Percentiles rank a stretch among this genome's conserved stretches.
phyloP scores from a whole-genome alignment of 371 early-diverging fungal genomes.

The Lichtheimia ornata region DNA sequence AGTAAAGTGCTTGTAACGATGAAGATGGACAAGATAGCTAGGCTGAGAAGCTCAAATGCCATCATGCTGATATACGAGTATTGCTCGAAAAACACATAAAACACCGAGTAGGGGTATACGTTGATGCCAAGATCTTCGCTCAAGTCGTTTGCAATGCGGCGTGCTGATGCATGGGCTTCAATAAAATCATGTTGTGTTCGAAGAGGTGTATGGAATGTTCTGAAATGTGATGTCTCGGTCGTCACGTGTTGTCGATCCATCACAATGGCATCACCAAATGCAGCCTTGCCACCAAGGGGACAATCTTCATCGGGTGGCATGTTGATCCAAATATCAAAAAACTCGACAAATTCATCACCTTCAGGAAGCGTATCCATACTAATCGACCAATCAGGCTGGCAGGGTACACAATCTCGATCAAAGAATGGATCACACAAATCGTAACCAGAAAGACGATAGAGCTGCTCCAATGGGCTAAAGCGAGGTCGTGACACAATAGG shows the following conservation, averaged over 20 bases:
- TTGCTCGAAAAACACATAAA: slow-evolving; percentile 81
- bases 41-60: slow-evolving; percentile 54
- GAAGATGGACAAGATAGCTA: slow-evolving; percentile 64
- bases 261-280: slow-evolving; percentile 65
- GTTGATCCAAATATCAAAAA: slow-evolving; percentile 59
- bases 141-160: slow-evolving; percentile 63
- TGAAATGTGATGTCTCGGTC: slow-evolving; percentile 64
- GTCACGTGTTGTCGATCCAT: slow-evolving; percentile 27
- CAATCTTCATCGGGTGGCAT: slow-evolving; percentile 62
- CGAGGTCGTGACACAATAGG: neutral
- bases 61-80: slow-evolving; percentile 63
- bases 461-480: slow-evolving; percentile 9
- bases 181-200: slow-evolving; percentile 70
- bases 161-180: slow-evolving; percentile 61
- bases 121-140: slow-evolving; percentile 46
- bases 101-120: slow-evolving; percentile 75
- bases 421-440: slow-evolving; percentile 55
- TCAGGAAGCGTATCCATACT: slow-evolving; percentile 63
- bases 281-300: slow-evolving; percentile 74
- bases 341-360: slow-evolving; percentile 61
- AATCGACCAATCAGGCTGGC: slow-evolving; percentile 55
- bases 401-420: slow-evolving; percentile 59
- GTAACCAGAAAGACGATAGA: neutral
- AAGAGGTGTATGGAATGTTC: slow-evolving; percentile 71
- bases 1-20: slow-evolving; percentile 60